Base-by-base conservation (phyloP, 2,329 filamentous ascomycete species). In the Rhynchosporium secalis region DNA sequence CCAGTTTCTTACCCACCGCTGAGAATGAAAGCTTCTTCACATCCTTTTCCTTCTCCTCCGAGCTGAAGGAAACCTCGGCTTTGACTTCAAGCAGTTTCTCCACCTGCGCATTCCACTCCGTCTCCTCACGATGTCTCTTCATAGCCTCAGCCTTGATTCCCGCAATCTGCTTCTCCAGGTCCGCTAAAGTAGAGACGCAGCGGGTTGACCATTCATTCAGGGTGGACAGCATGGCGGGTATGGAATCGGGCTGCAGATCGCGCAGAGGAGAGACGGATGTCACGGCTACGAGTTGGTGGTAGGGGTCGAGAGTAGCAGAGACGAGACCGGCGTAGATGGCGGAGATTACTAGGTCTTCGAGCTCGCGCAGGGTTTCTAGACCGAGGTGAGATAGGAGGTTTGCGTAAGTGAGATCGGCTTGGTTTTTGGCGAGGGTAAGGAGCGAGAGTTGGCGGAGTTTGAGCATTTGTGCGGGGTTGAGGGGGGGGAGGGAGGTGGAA, bases 381-480 rank as follows among this genome's bases (percentile, higher is more conserved):
- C 83, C 85, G 49, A 99, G 86, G 0, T 83, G 80, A 6, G 75
- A 68, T 71, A 88, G 85, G 28, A 98, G 85, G 38, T 83, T 79
- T 26, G 79, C 73, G 78, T 99, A 99, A 57, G 84, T 88, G 29
- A 98, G 86, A 71, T 86, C 85, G 60, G 78, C 76, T 52, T 83
- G 81, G 66, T 88, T 84, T 64, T 86, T 83, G 62, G 91, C 88
- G 64, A 97, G 86, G 0, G 91, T 89, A 51, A 99, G 83, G 65
- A 99, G 86, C 26, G 92, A 92, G 45, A 99, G 88, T 73, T 97
- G 91, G 59, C 92, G 90, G 48, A 99, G 89, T 78, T 99, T 99
- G 66, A 87, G 83, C 48, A 81, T 78, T 78, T 99, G 95, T 59
- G 84, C 80, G 0, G 85, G 81, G 73, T 83, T 88, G 55, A 99